Base-by-base conservation (phyloP, 1,284 basidiomycete genomes). In the Ceratobasidium sp. region DNA sequence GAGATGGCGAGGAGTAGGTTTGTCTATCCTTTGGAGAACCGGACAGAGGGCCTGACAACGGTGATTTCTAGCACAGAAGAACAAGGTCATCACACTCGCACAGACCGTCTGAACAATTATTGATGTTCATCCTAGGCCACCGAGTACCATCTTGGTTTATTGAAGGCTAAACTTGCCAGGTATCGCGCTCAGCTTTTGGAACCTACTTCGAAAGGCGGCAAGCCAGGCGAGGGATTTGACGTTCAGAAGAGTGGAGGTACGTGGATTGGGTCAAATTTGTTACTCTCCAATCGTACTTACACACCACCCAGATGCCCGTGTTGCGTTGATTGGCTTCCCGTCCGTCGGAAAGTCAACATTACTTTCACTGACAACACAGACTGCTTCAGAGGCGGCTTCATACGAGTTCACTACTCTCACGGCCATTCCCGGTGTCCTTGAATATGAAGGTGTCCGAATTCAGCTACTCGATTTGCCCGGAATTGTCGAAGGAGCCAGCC, bases 321-420 rank as follows among this genome's bases (percentile, higher is more conserved):
- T 98, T 26, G 95, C 94, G 26, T 83, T 98, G 74, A 98, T 98
- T 72, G 96, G 94, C 23, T 96, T 96, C 81, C 95, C 94, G 0
- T 98, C 95, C 11, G 96, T 98, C 58, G 96, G 96, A 44, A 81
- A 95, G 89, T 97, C 95, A 8, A 98, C 96, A 0, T 86, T 99
- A 52, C 85, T 99, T 35, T 92, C 89, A 79, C 98, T 97, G 82
- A 89, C 91, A 75, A 99, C 97, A 0, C 91, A 96, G 77, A 99
- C 98, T 0, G 85, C 89, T 66, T 96, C 93, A 1, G 92, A 92
- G 78, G 85, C 93, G 0, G 97, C 96, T 11, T 94, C 95, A 9
- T 98, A 99, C 80, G 96, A 98, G 80, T 98, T 98, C 82, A 98
- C 96, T 0, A 97, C 94, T 2, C 86, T 96, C 44, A 96, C 95